These are phyloP conservation scores for Fusarium bulbicola DNA, from an alignment of 2,329 filamentous ascomycete species.

Conservation along the genomic window DNA sequence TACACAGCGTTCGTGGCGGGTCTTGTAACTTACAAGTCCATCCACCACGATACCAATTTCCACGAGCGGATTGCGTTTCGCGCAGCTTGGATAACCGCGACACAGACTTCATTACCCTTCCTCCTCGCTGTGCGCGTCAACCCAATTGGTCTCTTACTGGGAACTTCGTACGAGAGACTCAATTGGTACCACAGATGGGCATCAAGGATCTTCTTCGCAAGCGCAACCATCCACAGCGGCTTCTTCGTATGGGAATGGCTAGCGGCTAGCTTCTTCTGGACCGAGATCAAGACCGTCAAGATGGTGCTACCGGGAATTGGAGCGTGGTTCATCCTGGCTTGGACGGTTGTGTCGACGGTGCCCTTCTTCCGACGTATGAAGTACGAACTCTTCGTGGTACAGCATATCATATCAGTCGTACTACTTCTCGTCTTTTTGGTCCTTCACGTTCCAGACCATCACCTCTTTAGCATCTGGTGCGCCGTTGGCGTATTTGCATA, in stretches of 20 bases:
- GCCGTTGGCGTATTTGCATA: conserved; percentile 39
- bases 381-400: conserved; percentile 44
- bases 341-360: conserved; percentile 38
- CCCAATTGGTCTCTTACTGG: conserved; percentile 35
- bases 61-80: conserved; percentile 41
- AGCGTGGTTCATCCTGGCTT: conserved; percentile 40
- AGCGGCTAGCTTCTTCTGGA: conserved; percentile 39
- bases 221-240: conserved; percentile 38
- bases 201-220: conserved; percentile 36
- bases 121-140: conserved; percentile 37
- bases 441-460: conserved; percentile 40
- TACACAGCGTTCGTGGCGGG: conserved; percentile 37
- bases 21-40: conserved; percentile 38
- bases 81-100: conserved; percentile 39
- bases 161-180: conserved; percentile 41
- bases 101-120: conserved; percentile 38
- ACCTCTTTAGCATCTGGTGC: conserved; percentile 43
- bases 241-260: conserved; percentile 41
- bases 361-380: conserved; percentile 38
- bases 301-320: conserved; percentile 41
- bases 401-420: conserved; percentile 39
- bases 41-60: conserved; percentile 41
- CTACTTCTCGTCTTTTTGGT: conserved; percentile 35
- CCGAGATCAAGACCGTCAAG: conserved; percentile 36
- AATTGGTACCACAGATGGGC: conserved; percentile 42